Conservation (phyloP, 1,284 basidiomycete species). For the Hypsizygus ulmarius region DNA sequence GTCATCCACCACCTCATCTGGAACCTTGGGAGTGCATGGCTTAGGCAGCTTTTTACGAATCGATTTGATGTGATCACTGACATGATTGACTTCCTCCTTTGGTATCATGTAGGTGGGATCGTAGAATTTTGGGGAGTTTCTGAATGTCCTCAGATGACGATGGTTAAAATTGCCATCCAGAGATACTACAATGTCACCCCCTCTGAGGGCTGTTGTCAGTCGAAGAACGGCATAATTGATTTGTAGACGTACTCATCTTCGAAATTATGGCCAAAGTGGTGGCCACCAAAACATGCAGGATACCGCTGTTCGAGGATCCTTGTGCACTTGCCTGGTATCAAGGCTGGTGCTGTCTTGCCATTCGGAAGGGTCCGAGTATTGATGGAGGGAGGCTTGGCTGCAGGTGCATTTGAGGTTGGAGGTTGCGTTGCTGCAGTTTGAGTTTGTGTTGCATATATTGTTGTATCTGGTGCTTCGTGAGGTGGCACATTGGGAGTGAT, state of each 20-base stretch:
- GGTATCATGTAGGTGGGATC: constrained; percentile 26
- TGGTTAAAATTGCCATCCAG: constrained; percentile 35
- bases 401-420: too few relatives aligned
- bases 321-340: constrained; percentile 15
- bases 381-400: neutral
- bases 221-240: too few relatives aligned
- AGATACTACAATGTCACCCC: constrained; percentile 27
- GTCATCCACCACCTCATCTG: constrained; percentile 12
- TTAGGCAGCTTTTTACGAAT: neutral
- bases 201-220: too few relatives aligned
- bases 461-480: too few relatives aligned
- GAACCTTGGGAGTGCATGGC: neutral
- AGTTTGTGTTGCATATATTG: too few relatives aligned
- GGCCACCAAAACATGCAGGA: constrained; percentile 33
- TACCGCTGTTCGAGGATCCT: constrained; percentile 25
- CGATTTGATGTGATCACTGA: constrained; percentile 2
- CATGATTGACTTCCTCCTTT: constrained; percentile 24
- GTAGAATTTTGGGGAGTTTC: constrained; percentile 26
- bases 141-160: constrained; percentile 24
- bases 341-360: too few relatives aligned
- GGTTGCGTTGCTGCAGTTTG: too few relatives aligned
- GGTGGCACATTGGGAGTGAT: too few relatives aligned
- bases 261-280: constrained; percentile 22
- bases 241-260: constrained; percentile 5
- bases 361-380: too few relatives aligned